These are phyloP conservation scores for Grosmannia serpens DNA, from an alignment of 2,329 filamentous ascomycete genomes.

Conservation along the genomic window DNA sequence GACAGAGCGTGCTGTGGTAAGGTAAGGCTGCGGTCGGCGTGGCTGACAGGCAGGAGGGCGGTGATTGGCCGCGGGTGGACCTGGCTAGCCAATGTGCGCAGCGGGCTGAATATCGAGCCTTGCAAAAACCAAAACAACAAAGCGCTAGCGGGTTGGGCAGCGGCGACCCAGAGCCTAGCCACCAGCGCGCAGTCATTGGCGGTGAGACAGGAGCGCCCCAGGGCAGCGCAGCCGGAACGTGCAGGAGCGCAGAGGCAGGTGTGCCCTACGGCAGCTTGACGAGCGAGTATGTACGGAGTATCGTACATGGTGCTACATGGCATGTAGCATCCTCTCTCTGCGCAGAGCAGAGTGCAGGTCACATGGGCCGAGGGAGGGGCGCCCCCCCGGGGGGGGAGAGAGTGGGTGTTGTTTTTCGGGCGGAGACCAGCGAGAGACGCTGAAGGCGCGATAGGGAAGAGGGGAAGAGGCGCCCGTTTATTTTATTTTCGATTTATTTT, in stretches of 20 bases:
- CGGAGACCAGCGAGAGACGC: neutral
- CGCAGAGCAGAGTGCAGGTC: neutral
- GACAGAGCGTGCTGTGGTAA: neutral
- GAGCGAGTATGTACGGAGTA: too few species aligned
- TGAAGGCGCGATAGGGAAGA: neutral
- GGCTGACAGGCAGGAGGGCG: neutral
- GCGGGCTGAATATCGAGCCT: slow-evolving; percentile 1
- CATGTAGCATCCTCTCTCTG: too few species aligned
- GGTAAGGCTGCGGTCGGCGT: neutral
- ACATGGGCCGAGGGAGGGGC: neutral
- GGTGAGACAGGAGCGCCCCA: neutral
- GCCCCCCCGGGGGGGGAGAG: neutral
- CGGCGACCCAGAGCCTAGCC: neutral
- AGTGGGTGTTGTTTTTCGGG: neutral
- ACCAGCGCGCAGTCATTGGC: neutral
- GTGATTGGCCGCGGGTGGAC: neutral
- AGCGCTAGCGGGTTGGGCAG: neutral
- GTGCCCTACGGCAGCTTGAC: neutral
- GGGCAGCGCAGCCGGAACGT: neutral
- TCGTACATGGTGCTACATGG: too few species aligned
- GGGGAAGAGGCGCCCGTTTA: too few species aligned
- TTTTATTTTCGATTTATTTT: too few species aligned
- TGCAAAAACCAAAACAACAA: neutral
- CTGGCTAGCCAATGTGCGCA: neutral
- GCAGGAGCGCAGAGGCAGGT: neutral